Conservation (phyloP, 176 grass and related monocot species). For the Avena insularis region DNA sequence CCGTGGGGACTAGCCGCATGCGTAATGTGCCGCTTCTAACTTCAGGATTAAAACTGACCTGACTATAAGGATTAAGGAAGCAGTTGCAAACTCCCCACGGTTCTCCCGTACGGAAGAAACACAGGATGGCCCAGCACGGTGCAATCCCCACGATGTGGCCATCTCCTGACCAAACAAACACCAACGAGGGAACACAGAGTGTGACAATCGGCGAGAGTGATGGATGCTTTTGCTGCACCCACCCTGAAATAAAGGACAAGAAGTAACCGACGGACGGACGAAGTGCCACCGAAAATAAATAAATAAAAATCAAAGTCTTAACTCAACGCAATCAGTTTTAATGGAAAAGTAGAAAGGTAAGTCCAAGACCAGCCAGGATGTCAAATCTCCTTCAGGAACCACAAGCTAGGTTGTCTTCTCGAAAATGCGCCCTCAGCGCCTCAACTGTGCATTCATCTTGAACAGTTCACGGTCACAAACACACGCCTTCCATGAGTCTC, state of each 20-base stretch:
- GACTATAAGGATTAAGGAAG: not conserved
- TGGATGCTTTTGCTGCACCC: not conserved
- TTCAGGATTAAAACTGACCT: not conserved
- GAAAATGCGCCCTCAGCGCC: no score
- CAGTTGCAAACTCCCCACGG: not conserved
- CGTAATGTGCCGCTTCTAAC: not conserved
- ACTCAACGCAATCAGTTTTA: not conserved
- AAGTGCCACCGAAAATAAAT: not conserved
- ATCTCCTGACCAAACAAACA: not conserved
- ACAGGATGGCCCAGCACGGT: not conserved
- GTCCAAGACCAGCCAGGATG: not conserved
- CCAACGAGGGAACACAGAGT: not conserved
- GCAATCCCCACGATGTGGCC: not conserved
- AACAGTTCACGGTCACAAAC: not conserved
- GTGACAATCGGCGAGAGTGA: not conserved
- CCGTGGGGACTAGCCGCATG: not conserved
- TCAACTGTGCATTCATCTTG: not conserved
- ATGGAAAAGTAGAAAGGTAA: not conserved
- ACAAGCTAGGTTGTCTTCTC: not conserved
- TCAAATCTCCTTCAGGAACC: not conserved
- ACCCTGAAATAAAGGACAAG: not conserved
- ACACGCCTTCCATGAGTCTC: not conserved
- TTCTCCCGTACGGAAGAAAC: not conserved
- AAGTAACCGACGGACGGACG: not conserved
- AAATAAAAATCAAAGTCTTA: not conserved